phyloP scores from a whole-genome alignment of 1,284 basidiomycete species.

The Malassezia nana region DNA sequence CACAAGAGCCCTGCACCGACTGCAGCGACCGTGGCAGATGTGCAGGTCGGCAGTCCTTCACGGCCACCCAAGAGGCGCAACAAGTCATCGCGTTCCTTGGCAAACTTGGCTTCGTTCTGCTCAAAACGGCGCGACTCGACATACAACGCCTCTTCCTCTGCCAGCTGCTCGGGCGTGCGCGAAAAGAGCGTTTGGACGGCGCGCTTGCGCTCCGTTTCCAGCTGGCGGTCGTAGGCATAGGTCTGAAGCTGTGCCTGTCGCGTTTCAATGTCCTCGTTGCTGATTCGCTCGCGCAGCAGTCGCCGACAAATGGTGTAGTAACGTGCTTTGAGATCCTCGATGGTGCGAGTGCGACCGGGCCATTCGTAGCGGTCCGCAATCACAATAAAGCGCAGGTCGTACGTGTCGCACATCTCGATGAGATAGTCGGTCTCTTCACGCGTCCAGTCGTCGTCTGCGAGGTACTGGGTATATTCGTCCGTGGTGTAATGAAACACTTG shows the following conservation, averaged over 20 bases:
- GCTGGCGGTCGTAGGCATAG: conserved; percentile 56
- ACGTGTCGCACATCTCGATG: conserved; percentile 68
- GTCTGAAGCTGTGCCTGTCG: conserved; percentile 39
- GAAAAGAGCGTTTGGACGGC: conserved; percentile 76
- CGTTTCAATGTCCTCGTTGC: conserved; percentile 35
- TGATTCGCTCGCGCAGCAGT: conserved; percentile 63
- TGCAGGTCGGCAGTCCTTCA: conserved; percentile 39
- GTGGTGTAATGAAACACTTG: conserved; percentile 71
- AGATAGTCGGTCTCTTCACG: conserved; percentile 91
- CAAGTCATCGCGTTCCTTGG: conserved; percentile 78
- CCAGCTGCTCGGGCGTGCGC: conserved; percentile 75
- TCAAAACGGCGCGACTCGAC: conserved; percentile 87
- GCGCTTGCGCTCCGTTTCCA: conserved; percentile 77
- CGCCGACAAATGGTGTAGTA: conserved; percentile 88
- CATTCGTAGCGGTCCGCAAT: conserved; percentile 81
- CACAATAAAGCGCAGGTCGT: conserved; percentile 81
- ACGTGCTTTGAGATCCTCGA: conserved; percentile 72
- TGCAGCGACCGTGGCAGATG: conserved; percentile 31
- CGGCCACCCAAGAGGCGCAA: conserved; percentile 60
- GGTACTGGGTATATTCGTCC: conserved; percentile 74
- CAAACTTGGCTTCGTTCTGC: conserved; percentile 79
- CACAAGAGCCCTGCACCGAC: conserved; percentile 38
- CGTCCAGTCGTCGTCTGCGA: conserved; percentile 76
- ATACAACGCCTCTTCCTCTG: conserved; percentile 91
- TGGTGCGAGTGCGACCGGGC: conserved; percentile 18